Evolutionary conservation across 129 eudicot species (phyloP), one percentile per base, ranked within the genome.

Genomic region (Gnaphalium uliginosum): DNA sequence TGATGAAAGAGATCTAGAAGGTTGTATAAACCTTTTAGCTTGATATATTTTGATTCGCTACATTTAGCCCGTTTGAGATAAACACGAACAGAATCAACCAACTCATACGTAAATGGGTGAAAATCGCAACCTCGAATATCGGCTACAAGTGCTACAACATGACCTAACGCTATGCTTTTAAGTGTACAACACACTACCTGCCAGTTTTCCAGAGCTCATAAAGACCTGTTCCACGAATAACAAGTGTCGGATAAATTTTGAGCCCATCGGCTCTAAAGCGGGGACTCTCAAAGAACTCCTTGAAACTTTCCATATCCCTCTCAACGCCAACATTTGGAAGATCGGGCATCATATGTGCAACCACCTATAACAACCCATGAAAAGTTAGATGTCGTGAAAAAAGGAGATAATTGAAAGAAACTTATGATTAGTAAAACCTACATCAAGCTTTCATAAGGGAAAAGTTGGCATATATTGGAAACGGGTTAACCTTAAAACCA

Each of bases 341-440:
- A 91, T 94, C 98, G 48, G 98, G 98, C 98, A 94, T 94, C 98
- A 94, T 94, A 84, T 94, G 98, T 73, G 98, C 98, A 82, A 94
- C 98, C 50, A 94, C 98, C 98, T 93, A 75, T 8, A 48, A 78
- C 39, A 83, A 54, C 66, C 59, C 35, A 50, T 18, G 9, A 72
- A 66, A 50, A 18, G 50, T 76, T 1, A 78, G 30, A 67, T 26
- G 1, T 65, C 2, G 22, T 43, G 30, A 66, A 68, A 41, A 54
- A 75, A 8, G 23, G 58, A 54, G 22, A 33, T 23, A 39, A 35
- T 66, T 67, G 25, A 65, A 46, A 19, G 23, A 18, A 66, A 50
- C 73, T 22, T 33, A 62, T 62, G 18, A 67, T 43, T 43, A 59
- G 54, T 51, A 79, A 35, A 25, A 74, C 7, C 68, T 14, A 29